Base-by-base conservation (phyloP, 306 rosid genomes). In the Cucurbita ficifolia region DNA sequence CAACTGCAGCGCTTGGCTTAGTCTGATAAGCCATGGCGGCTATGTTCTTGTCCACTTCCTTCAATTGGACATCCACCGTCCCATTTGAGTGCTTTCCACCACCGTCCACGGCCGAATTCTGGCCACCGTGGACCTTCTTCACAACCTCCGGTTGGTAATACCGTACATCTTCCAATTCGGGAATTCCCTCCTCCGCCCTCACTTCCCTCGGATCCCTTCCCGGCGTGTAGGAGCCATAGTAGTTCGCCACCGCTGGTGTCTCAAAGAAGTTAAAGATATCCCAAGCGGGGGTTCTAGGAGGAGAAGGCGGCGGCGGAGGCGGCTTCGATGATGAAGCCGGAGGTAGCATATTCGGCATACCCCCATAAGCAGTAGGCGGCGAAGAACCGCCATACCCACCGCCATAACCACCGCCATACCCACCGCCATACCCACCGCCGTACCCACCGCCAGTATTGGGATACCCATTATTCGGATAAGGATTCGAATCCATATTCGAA, bases 171-270 rank as follows among this genome's bases (percentile, higher is more conserved):
- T 95, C 99, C 87, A 95, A 85, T 51, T 88, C 99, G 1, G 99
- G 99, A 72, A 95, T 95, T 13, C 99, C 99, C 79, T 95, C 99
- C 16, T 84, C 99, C 56, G 81, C 92, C 40, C 97, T 81, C 39
- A 95, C 84, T 24, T 87, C 96, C 79, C 76, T 89, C 3, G 88
- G 92, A 69, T 95, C 85, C 74, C 90, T 80, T 79, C 92, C 81
- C 36, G 97, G 96, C 0, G 96, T 84, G 79, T 83, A 84, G 4
- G 81, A 84, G 46, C 83, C 24, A 67, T 87, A 84, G 78, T 73
- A 85, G 68, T 78, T 83, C 0, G 5, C 8, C 51, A 42, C 35
- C 33, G 87, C 85, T 1, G 81, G 77, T 7, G 17, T 52, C 33
- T 86, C 89, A 65, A 89, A 94, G 24, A 87, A 89, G 81, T 89